phyloP scores from a whole-genome alignment of 371 early-diverging fungal species.

The Smittium mucronatum region DNA sequence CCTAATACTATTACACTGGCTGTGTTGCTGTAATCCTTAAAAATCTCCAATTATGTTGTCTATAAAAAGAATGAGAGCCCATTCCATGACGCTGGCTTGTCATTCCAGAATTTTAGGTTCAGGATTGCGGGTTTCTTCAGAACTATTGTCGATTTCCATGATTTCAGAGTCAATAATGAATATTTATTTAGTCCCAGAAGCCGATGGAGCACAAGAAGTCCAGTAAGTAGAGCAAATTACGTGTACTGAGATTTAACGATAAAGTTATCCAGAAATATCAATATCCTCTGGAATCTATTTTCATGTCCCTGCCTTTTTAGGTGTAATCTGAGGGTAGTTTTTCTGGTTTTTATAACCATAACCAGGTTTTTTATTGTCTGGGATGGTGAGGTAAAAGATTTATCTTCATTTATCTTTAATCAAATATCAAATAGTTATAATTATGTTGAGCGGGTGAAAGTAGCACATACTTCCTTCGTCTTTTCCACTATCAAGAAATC shows the following conservation, averaged over 20 bases:
- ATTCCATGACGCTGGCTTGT: neutral
- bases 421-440: slow-evolving; percentile 20
- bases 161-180: neutral
- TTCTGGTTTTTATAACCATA: slow-evolving; percentile 26
- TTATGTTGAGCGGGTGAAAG: slow-evolving; percentile 16
- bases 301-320: too few relatives aligned
- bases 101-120: neutral
- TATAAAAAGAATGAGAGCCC: neutral
- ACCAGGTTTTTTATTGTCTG: slow-evolving; percentile 29
- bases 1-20: neutral
- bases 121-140: neutral
- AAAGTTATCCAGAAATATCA: neutral
- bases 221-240: neutral
- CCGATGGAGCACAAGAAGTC: neutral
- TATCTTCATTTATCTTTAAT: slow-evolving; percentile 23
- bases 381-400: slow-evolving; percentile 23
- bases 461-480: neutral
- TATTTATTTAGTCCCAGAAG: neutral
- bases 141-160: neutral
- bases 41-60: neutral
- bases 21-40: neutral
- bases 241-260: neutral
- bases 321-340: neutral
- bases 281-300: too few relatives aligned
- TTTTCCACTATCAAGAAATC: slow-evolving; percentile 24